A percentile compares a stretch with the other conserved stretches of the same genome.
Evolutionary conservation across 2,329 filamentous ascomycete genomes (phyloP).

Genomic region (Clonostachys rhizophaga): DNA sequence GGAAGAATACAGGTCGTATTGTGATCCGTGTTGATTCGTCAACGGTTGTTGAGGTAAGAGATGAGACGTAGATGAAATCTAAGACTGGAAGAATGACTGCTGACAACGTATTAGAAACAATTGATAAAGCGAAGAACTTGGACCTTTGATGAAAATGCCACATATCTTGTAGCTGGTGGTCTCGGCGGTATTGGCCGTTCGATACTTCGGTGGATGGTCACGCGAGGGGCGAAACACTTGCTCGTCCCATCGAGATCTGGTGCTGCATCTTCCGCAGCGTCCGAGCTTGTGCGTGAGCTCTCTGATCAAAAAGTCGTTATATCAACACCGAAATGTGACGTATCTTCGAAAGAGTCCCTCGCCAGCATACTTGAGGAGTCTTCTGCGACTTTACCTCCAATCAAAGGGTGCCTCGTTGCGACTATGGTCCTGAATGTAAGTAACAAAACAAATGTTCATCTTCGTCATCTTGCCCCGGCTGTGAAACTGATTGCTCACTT

Average conservation of each 20-base stretch:
- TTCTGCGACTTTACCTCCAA: conserved; percentile 16
- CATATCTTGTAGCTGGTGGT: conserved; percentile 12
- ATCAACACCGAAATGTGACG: background rate
- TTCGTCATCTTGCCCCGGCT: no score
- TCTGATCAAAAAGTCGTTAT: background rate
- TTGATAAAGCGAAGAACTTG: background rate
- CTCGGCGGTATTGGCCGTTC: conserved; percentile 10
- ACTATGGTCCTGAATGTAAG: conserved; percentile 25
- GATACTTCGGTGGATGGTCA: conserved; percentile 4
- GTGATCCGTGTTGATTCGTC: conserved; percentile 17
- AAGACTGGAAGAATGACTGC: background rate
- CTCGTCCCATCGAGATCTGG: background rate
- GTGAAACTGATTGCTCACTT: background rate
- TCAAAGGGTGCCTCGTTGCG: conserved; percentile 29
- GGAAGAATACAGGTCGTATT: conserved; percentile 34
- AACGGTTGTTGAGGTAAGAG: conserved; percentile 7
- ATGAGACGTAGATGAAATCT: background rate
- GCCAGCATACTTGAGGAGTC: background rate
- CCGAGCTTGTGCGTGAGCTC: background rate
- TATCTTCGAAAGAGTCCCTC: background rate
- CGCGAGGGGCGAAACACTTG: conserved; percentile 12
- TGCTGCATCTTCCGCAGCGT: background rate
- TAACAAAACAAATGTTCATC: conserved; percentile 3
- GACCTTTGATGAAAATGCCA: conserved; percentile 1
- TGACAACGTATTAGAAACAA: background rate